Conservation (phyloP, 345 rosid species). For the Citrus inodora region DNA sequence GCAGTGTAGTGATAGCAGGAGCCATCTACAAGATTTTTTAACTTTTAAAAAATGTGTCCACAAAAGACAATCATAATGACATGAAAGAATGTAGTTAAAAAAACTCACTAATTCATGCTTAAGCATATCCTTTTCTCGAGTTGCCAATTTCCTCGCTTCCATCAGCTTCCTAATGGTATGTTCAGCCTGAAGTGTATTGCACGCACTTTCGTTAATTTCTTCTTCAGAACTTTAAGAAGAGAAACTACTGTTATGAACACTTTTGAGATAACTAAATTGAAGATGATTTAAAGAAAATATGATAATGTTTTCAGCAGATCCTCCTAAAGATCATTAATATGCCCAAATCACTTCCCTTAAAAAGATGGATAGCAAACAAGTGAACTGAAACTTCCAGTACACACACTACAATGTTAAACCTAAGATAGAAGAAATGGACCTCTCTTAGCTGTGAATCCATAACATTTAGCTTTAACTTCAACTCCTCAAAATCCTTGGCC, state of each 20-base stretch:
- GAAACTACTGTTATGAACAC: not conserved
- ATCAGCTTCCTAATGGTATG: constrained; percentile 31
- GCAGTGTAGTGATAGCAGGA: not conserved
- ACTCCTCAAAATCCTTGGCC: constrained; percentile 29
- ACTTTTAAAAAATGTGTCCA: no score
- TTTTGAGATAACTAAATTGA: not conserved
- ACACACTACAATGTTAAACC: not conserved
- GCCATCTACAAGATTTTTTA: not conserved
- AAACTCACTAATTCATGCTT: constrained; percentile 37
- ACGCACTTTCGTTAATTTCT: not conserved
- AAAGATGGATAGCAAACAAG: not conserved
- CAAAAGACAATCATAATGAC: not conserved
- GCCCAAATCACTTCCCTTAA: not conserved
- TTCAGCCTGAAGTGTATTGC: constrained; percentile 41
- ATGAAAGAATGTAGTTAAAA: not conserved
- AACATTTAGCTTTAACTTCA: constrained; percentile 32
- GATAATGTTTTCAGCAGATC: not conserved
- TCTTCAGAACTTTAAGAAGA: not conserved
- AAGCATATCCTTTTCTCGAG: constrained; percentile 35
- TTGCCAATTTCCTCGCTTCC: constrained; percentile 33
- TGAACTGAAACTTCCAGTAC: not conserved
- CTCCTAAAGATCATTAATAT: not conserved
- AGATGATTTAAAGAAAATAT: not conserved
- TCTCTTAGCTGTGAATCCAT: constrained; percentile 34
- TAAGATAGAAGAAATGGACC: constrained; percentile 18